Conservation (phyloP, 2,329 filamentous ascomycete species). For the Penicillium sp. region DNA sequence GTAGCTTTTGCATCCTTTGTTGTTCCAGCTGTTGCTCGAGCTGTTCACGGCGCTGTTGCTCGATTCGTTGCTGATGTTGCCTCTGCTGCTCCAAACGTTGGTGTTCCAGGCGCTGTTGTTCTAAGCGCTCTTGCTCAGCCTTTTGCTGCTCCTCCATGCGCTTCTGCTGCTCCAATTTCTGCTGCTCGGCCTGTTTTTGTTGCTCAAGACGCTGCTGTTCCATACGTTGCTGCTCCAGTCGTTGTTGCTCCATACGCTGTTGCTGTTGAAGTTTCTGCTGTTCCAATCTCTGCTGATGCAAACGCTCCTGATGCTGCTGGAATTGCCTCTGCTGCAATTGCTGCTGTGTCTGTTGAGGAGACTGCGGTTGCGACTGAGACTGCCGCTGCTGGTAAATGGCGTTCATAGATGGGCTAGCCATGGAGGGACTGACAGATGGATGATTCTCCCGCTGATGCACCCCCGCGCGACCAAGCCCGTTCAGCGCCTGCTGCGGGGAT, state of each 20-base stretch:
- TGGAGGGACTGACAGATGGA: conserved; percentile 19
- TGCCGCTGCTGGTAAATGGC: conserved; percentile 20
- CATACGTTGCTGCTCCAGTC: conserved; percentile 13
- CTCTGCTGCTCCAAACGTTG: conserved; percentile 5
- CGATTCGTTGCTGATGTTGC: neutral
- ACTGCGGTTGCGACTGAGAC: conserved; percentile 24
- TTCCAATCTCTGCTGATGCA: conserved; percentile 16
- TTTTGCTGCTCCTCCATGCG: conserved; percentile 2
- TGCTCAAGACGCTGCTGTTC: conserved; percentile 17
- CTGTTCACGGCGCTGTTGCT: conserved; percentile 19
- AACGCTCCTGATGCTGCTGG: conserved; percentile 16
- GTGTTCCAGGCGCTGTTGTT: conserved; percentile 3
- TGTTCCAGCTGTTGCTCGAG: conserved; percentile 14
- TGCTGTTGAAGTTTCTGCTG: conserved; percentile 17
- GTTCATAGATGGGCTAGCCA: conserved; percentile 24
- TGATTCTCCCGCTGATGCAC: conserved; percentile 22
- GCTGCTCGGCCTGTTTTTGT: conserved; percentile 16
- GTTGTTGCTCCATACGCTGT: conserved; percentile 15
- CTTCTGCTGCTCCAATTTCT: conserved; percentile 12
- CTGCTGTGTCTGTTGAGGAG: conserved; percentile 25
- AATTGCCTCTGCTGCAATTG: conserved; percentile 22
- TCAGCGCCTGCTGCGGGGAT: conserved; percentile 31
- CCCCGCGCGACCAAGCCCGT: conserved; percentile 24
- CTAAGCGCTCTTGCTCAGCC: conserved; percentile 1
- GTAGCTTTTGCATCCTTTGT: conserved; percentile 19